Base-by-base conservation (phyloP, 148 eudicot genomes). In the Rhododendron henanense region DNA sequence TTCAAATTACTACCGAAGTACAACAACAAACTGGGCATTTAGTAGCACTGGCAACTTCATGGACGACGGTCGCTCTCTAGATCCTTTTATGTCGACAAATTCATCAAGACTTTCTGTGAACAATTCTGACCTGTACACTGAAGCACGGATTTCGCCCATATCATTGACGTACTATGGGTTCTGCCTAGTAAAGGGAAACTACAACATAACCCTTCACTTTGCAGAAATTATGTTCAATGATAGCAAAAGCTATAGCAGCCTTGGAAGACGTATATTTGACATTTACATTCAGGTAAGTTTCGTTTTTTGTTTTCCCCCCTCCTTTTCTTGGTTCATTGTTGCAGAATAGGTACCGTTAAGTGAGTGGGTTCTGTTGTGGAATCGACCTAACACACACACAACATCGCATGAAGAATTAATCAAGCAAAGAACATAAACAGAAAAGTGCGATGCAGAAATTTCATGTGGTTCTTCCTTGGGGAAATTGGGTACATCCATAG, bases 11-110 rank as follows among this genome's bases (percentile, higher is more conserved):
- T 78, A 19, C 25, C 31, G 0, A 3, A 59, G 74, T 50, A 19
- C 10, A 10, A 57, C 10, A 10, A 57, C 39, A 6, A 78, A 83
- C 67, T 90, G 90, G 90, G 87, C 67, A 71, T 86, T 57, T 73
- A 86, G 90, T 81, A 88, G 86, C 84, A 90, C 90, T 31, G 91
- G 91, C 57, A 15, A 55, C 65, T 90, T 90, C 87, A 14, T 88
- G 85, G 88, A 88, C 14, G 81, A 51, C 21, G 3, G 0, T 51
- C 10, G 3, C 18, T 0, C 7, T 4, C 35, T 0, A 6, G 48
- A 82, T 37, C 21, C 74, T 0, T 81, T 13, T 35, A 83, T 37
- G 23, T 14, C 0, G 75, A 4, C 25, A 25, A 90, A 41, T 78
- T 63, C 9, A 25, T 57, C 89, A 31, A 23, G 11, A 19, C 55